A percentile compares a stretch with the other conserved stretches of the same genome.
These are phyloP conservation scores for Suillus brevipes DNA, from an alignment of 768 basidiomycete species.

Conservation along the genomic window DNA sequence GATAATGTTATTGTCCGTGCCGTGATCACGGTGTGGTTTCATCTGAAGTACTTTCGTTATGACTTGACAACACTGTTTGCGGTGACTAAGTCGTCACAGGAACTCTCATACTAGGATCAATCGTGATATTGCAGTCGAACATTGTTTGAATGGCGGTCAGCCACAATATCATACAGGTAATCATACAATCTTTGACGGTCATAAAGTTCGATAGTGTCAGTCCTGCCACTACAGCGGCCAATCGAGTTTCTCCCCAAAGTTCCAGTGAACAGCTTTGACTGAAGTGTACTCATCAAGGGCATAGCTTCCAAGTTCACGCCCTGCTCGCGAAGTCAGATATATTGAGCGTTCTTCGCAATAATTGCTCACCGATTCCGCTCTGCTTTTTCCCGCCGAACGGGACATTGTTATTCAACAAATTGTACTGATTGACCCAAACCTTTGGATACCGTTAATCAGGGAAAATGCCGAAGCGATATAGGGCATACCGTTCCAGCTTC, in stretches of 20 bases:
- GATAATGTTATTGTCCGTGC: neutral
- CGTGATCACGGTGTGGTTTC: neutral
- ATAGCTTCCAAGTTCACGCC: constrained; percentile 84
- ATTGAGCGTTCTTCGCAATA: constrained; percentile 4
- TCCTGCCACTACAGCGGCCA: constrained; percentile 61
- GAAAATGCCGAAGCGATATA: neutral
- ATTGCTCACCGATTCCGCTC: constrained; percentile 72
- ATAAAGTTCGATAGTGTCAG: neutral
- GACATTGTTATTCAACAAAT: constrained; percentile 78
- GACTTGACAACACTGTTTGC: neutral
- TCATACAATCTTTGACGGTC: neutral
- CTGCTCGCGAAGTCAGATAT: constrained; percentile 38
- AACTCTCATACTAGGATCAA: neutral
- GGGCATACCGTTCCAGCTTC: constrained; percentile 82
- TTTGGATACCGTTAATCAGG: constrained; percentile 28
- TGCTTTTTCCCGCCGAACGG: constrained; percentile 97
- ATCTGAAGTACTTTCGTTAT: neutral
- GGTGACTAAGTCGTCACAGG: neutral
- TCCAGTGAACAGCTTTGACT: constrained; percentile 84
- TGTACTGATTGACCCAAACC: constrained; percentile 95
- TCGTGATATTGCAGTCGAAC: neutral
- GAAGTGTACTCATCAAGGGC: constrained; percentile 84
- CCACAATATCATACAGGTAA: neutral
- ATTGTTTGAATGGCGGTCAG: neutral
- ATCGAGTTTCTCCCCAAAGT: constrained; percentile 76